Evolutionary conservation across 2,329 filamentous ascomycete species (phyloP).

Genomic region (Botrytis medusae): DNA sequence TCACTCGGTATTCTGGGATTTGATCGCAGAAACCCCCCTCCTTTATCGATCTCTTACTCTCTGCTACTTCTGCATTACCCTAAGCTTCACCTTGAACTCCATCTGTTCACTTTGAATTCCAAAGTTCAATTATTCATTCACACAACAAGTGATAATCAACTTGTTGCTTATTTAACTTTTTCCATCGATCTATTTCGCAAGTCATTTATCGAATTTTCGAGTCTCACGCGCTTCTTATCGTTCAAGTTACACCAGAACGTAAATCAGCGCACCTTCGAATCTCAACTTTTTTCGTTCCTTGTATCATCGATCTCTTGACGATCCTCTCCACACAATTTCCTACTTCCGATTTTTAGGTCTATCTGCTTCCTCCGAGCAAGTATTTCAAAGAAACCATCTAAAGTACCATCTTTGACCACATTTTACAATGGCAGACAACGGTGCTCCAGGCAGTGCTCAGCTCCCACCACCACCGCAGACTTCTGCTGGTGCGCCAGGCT

Average conservation of each 20-base stretch:
- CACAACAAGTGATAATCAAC: slow-evolving; percentile 32
- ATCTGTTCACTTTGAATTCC: slow-evolving; percentile 17
- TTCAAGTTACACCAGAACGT: slow-evolving; percentile 36
- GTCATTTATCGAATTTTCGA: slow-evolving; percentile 33
- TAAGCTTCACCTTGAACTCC: slow-evolving; percentile 32
- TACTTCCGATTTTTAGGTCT: slow-evolving; percentile 27
- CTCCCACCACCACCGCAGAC: slow-evolving; percentile 69
- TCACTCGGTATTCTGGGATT: slow-evolving; percentile 29
- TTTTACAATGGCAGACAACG: slow-evolving; percentile 74
- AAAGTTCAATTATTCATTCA: slow-evolving; percentile 16
- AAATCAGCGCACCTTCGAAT: slow-evolving; percentile 29
- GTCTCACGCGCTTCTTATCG: slow-evolving; percentile 37
- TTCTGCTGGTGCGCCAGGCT: slow-evolving; percentile 71
- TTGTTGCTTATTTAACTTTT: slow-evolving; percentile 33
- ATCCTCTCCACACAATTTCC: slow-evolving; percentile 29
- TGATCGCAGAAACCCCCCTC: slow-evolving; percentile 31
- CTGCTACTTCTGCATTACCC: slow-evolving; percentile 34
- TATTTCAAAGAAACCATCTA: slow-evolving; percentile 26
- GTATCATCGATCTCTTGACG: slow-evolving; percentile 29
- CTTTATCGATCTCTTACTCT: slow-evolving; percentile 26
- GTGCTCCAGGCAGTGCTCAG: slow-evolving; percentile 60
- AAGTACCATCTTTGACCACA: slow-evolving; percentile 29
- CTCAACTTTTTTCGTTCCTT: slow-evolving; percentile 30
- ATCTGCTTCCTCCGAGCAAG: slow-evolving; percentile 30
- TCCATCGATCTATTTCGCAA: slow-evolving; percentile 36